Conservation (phyloP, 1,284 basidiomycete genomes). For the Ceratobasidium sp. region DNA sequence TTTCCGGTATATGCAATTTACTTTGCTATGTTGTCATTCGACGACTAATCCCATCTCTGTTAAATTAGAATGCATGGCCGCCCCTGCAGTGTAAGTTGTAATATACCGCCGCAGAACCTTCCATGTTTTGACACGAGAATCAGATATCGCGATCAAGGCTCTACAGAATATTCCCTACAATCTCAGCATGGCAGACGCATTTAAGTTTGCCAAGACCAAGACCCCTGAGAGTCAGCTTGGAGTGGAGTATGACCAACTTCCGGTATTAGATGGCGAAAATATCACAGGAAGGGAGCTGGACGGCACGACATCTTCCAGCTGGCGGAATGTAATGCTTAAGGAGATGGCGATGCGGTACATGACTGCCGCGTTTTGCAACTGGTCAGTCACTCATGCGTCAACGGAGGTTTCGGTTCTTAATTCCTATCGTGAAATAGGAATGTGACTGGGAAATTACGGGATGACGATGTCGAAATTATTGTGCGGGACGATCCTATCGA, state of each 20-base stretch:
- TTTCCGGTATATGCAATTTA: constrained; percentile 40
- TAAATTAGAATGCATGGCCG: constrained; percentile 64
- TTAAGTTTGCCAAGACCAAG: constrained; percentile 52
- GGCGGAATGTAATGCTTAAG: constrained; percentile 67
- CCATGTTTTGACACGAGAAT: neutral
- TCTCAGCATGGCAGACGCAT: constrained; percentile 56
- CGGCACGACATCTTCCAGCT: constrained; percentile 50
- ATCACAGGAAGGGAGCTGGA: constrained; percentile 68
- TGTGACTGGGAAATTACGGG: constrained; percentile 6
- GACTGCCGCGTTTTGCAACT: constrained; percentile 83
- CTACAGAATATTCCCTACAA: constrained; percentile 74
- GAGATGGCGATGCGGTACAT: constrained; percentile 84
- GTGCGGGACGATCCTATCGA: constrained; percentile 8
- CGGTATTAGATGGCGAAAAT: constrained; percentile 58
- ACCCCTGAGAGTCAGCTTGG: constrained; percentile 77
- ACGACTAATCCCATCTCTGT: constrained; percentile 10
- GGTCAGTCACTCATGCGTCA: constrained; percentile 60
- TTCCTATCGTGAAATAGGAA: constrained; percentile 14
- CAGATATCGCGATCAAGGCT: constrained; percentile 75
- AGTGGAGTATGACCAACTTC: constrained; percentile 68
- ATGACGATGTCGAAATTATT: constrained; percentile 22
- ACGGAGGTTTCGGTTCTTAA: too few relatives aligned
- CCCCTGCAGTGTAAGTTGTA: constrained; percentile 65
- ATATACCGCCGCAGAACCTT: neutral
- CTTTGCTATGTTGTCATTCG: too few relatives aligned